A percentile compares a stretch with the other conserved stretches of the same genome.
Evolutionary conservation across 2,329 filamentous ascomycete genomes (phyloP).

Genomic region (Sporothrix protearum): DNA sequence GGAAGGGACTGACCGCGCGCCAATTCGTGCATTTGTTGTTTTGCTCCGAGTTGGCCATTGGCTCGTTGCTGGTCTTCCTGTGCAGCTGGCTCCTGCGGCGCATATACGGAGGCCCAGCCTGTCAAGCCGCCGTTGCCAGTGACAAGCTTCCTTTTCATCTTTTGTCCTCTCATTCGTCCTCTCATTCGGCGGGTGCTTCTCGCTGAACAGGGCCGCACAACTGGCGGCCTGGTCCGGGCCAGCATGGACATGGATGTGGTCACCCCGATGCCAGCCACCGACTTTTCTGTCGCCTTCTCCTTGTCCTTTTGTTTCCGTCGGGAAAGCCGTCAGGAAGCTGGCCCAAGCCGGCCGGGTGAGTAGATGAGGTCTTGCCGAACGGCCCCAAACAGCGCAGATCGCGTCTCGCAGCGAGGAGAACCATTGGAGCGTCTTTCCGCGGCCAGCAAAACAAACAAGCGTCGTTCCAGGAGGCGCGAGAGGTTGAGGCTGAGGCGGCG

Average conservation of each 20-base stretch:
- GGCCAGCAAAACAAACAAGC: constrained; percentile 9
- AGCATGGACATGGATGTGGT: background rate
- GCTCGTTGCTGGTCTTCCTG: background rate
- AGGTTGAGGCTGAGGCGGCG: too few relatives aligned
- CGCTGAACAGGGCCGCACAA: constrained; percentile 14
- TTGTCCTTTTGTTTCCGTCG: background rate
- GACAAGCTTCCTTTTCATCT: background rate
- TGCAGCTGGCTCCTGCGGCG: background rate
- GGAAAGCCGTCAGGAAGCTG: background rate
- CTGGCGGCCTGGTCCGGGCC: background rate
- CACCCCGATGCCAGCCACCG: constrained; percentile 14
- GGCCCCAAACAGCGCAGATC: background rate
- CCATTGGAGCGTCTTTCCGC: constrained; percentile 2
- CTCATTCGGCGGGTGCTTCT: background rate
- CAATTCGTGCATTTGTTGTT: constrained; percentile 1
- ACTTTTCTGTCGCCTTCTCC: background rate
- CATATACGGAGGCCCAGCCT: constrained; percentile 11
- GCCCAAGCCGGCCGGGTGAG: background rate
- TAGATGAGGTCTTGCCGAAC: too few relatives aligned
- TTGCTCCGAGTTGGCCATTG: background rate
- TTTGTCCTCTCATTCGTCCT: background rate
- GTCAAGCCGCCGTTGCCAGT: too few relatives aligned
- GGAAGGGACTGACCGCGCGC: background rate
- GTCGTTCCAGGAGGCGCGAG: constrained; percentile 2
- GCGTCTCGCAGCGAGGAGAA: background rate